Percentiles rank a stretch among this genome's conserved stretches.
phyloP scores from a whole-genome alignment of 2,329 filamentous ascomycete genomes.

The Verticillium nubilum region DNA sequence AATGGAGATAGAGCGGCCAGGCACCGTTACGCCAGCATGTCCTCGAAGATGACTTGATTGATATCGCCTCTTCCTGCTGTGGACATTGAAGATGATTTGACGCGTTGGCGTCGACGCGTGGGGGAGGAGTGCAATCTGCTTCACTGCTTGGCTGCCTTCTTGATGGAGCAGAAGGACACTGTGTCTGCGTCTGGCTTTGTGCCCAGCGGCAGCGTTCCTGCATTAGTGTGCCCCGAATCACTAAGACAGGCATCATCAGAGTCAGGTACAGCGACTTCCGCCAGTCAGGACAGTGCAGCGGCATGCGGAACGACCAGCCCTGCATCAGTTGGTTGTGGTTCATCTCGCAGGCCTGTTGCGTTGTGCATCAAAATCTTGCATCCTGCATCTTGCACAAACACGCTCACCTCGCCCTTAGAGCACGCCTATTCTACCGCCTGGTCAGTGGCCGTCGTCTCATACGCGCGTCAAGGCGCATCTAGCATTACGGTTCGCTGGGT shows the following conservation, averaged over 20 bases:
- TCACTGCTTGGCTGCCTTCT: not conserved
- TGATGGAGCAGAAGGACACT: not conserved
- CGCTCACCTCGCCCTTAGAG: not conserved
- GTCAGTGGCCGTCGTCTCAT: not conserved
- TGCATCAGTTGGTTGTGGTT: not conserved
- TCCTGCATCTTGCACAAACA: not conserved
- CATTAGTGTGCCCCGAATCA: not conserved
- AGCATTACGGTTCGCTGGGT: not conserved
- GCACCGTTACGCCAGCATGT: not conserved
- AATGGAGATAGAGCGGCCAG: no score
- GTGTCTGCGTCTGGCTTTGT: not conserved
- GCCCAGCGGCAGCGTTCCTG: slow-evolving; percentile 1
- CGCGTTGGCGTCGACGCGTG: not conserved
- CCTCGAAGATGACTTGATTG: not conserved
- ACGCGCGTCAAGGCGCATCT: not conserved
- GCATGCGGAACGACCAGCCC: not conserved
- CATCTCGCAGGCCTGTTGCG: not conserved
- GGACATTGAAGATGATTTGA: not conserved
- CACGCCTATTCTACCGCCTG: not conserved
- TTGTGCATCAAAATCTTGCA: not conserved
- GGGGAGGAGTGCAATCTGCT: not conserved
- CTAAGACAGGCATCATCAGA: not conserved
- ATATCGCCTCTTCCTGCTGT: not conserved
- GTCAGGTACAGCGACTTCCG: not conserved
- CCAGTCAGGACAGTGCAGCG: not conserved